Evolutionary conservation across 495 filamentous ascomycete genomes (phyloP).

Genomic region (Lophiotrema nucula): DNA sequence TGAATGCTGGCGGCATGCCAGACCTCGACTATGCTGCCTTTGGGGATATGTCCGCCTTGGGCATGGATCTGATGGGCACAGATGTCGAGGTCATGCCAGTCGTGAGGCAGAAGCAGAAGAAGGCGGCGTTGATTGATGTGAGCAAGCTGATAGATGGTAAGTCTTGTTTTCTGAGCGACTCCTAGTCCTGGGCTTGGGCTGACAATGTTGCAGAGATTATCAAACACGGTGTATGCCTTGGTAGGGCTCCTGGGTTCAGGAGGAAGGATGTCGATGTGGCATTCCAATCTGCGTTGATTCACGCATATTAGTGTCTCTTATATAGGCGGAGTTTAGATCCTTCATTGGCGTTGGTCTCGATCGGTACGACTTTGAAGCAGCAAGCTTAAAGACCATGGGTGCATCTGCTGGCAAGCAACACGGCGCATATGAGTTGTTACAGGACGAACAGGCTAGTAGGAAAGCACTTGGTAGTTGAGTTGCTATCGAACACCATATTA

Average conservation of each 20-base stretch:
- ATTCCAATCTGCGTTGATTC: constrained; percentile 40
- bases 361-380: too few relatives aligned
- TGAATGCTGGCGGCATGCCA: background rate
- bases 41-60: constrained; percentile 14
- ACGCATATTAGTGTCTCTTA: constrained; percentile 15
- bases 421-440: too few relatives aligned
- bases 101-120: constrained; percentile 24
- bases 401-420: too few relatives aligned
- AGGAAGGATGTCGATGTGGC: constrained; percentile 58
- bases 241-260: constrained; percentile 60
- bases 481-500: too few relatives aligned
- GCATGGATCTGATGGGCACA: constrained; percentile 22
- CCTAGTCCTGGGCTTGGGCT: background rate
- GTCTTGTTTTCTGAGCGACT: constrained; percentile 25
- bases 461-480: too few relatives aligned
- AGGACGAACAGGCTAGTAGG: too few relatives aligned
- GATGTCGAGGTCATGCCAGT: background rate
- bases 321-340: too few relatives aligned
- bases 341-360: too few relatives aligned
- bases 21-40: too few relatives aligned
- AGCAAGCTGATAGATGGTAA: constrained; percentile 39
- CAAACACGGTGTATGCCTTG: constrained; percentile 55
- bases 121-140: constrained; percentile 39
- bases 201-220: constrained; percentile 45
- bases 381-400: too few relatives aligned